Conservation (phyloP, 2,329 filamentous ascomycete species). For the Gyromitra esculenta region DNA sequence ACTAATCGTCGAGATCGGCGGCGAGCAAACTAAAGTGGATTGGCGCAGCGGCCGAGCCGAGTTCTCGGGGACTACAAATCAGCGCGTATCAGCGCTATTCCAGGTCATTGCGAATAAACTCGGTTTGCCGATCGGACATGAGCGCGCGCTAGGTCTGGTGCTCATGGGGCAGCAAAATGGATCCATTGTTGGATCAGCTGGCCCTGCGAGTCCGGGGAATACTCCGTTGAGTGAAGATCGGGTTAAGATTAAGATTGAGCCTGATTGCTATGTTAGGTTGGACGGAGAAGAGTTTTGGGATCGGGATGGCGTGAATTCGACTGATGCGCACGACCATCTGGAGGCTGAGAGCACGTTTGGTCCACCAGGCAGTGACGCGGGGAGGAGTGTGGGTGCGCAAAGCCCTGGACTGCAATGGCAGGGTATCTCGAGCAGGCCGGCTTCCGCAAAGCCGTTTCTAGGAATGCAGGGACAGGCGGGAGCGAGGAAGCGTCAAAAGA, state of each 20-base stretch:
- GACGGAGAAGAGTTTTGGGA: conserved; percentile 66
- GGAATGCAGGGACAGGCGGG: conserved; percentile 57
- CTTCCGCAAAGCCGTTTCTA: conserved; percentile 35
- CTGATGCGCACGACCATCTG: conserved; percentile 60
- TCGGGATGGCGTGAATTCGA: conserved; percentile 30
- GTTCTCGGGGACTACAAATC: conserved; percentile 77
- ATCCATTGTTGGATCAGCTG: conserved; percentile 17
- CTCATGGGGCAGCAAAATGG: conserved; percentile 40
- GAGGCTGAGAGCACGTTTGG: conserved; percentile 47
- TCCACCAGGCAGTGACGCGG: conserved; percentile 56
- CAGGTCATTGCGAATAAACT: conserved; percentile 85
- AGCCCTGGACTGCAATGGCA: conserved; percentile 42
- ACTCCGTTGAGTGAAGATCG: conserved; percentile 75
- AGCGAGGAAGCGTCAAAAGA: conserved; percentile 62
- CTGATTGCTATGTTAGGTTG: conserved; percentile 69
- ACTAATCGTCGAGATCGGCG: conserved; percentile 81
- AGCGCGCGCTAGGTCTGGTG: conserved; percentile 46
- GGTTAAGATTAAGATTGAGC: conserved; percentile 72
- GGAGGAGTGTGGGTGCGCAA: conserved; percentile 47
- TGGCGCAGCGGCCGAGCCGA: conserved; percentile 63
- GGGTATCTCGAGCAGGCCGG: conserved; percentile 12
- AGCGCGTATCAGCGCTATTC: conserved; percentile 76
- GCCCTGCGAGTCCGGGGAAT: conserved; percentile 72
- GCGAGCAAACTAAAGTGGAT: conserved; percentile 66
- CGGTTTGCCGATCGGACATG: conserved; percentile 37